These are phyloP conservation scores for Gynandropsis gynandra DNA, from an alignment of 345 rosid genomes.

Conservation along the genomic window DNA sequence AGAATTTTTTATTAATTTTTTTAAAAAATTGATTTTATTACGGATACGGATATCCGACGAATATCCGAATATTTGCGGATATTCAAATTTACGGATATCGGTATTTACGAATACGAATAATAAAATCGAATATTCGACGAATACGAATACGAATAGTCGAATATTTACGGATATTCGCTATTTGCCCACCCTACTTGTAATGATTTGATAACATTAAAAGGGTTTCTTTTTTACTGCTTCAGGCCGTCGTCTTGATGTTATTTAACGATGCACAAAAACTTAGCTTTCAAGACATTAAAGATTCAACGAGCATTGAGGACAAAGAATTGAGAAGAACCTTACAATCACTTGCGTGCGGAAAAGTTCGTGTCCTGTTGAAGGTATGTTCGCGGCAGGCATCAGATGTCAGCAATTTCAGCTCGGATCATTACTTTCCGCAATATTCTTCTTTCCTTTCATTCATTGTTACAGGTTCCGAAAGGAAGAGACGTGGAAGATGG, in stretches of 20 bases:
- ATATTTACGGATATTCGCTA: no score
- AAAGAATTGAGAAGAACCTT: constrained; percentile 88
- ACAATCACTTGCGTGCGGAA: constrained; percentile 98
- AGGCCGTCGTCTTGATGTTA: constrained; percentile 97
- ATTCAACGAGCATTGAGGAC: constrained; percentile 87
- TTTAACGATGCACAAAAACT: constrained; percentile 91
- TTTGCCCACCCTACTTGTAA: no score
- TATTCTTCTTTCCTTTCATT: neutral
- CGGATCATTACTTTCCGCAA: neutral
- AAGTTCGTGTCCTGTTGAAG: constrained; percentile 90
- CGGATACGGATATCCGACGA: no score
- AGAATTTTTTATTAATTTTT: neutral
- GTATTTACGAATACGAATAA: no score
- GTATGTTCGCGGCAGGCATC: constrained; percentile 33
- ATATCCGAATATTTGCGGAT: no score
- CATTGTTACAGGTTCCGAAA: constrained; percentile 58
- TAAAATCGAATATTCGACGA: no score
- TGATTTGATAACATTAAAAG: constrained; percentile 15
- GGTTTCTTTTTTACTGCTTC: constrained; percentile 19
- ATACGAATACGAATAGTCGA: no score
- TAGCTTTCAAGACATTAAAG: constrained; percentile 87
- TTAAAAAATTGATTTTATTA: no score
- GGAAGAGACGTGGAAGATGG: constrained; percentile 92
- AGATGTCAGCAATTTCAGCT: neutral
- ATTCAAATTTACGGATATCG: no score